phyloP scores from a whole-genome alignment of 441 rosid genomes.

The Codiaeum variegatum region DNA sequence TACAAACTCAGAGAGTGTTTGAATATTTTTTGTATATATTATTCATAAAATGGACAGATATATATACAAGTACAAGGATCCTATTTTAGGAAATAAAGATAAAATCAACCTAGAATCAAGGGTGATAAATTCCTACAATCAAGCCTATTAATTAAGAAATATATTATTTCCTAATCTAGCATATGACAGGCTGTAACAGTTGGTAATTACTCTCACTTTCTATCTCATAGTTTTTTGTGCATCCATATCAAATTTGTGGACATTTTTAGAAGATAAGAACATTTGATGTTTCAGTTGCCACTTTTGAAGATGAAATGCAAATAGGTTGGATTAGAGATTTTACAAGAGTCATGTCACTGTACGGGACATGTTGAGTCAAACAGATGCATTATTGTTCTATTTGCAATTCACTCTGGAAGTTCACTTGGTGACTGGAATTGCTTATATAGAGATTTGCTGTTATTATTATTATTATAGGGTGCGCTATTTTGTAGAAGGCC shows the following conservation, averaged over 20 bases:
- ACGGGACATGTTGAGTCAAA: background rate
- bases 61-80: no score
- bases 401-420: constrained; percentile 5
- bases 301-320: background rate
- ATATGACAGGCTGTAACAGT: no score
- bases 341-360: background rate
- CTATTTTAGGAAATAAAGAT: no score
- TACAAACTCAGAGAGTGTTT: no score
- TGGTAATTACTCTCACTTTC: constrained; percentile 13
- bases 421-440: background rate
- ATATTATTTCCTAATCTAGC: no score
- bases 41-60: no score
- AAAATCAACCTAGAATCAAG: no score
- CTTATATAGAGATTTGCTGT: background rate
- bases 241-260: background rate
- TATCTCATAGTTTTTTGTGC: background rate
- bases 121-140: no score
- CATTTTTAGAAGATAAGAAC: background rate
- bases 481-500: background rate
- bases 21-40: no score
- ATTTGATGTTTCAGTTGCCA: background rate
- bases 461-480: background rate
- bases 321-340: background rate
- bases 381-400: background rate
- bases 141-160: no score